Conservation (phyloP, 2,329 filamentous ascomycete species). For the Sclerotinia minor region DNA sequence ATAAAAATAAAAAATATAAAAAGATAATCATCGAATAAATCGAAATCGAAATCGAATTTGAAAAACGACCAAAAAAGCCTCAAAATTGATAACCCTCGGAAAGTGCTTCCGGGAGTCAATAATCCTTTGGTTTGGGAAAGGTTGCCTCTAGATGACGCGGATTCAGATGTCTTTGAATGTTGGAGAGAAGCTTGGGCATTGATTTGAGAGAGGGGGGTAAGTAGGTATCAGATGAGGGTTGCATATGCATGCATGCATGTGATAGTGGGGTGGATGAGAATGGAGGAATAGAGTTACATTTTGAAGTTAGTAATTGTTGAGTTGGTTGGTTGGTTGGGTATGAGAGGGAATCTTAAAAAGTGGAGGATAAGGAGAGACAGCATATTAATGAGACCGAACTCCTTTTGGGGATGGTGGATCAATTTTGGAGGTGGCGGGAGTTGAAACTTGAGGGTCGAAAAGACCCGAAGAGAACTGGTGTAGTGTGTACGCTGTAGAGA, state of each 20-base stretch:
- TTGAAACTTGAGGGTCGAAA: neutral
- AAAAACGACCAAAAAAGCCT: neutral
- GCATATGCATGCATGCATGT: conserved; percentile 1
- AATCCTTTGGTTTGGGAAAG: too few species aligned
- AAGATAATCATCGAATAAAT: too few species aligned
- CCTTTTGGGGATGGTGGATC: neutral
- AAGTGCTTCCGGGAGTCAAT: neutral
- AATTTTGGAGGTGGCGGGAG: neutral
- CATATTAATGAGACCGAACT: neutral
- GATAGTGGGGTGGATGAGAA: neutral
- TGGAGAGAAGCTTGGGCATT: too few species aligned
- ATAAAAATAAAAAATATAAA: too few species aligned
- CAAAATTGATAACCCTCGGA: neutral
- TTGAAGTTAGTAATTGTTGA: neutral
- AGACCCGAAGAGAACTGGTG: neutral
- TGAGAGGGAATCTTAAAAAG: neutral
- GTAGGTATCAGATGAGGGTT: too few species aligned
- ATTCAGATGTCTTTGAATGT: neutral
- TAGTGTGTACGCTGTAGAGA: too few species aligned
- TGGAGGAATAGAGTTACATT: neutral
- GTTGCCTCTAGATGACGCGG: neutral
- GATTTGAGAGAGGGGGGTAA: neutral
- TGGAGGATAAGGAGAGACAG: neutral
- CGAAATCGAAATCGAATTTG: neutral
- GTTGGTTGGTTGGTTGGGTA: neutral